Evolutionary conservation across 2,329 filamentous ascomycete species (phyloP), one percentile per base, ranked within the genome.

Genomic region (Diaporthe citri): DNA sequence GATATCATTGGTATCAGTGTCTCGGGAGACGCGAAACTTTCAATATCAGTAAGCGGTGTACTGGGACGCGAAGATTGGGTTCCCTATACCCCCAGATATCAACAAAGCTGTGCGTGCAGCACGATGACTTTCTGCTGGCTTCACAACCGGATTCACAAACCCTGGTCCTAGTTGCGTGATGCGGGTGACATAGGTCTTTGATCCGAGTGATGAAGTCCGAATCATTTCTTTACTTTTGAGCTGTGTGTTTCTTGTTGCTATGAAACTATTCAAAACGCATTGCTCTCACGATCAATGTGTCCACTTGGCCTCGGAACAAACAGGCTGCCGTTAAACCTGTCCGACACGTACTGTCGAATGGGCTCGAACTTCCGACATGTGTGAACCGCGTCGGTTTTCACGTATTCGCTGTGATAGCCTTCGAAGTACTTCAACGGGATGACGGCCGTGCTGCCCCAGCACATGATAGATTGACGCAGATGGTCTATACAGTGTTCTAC

Each of bases 401-500:
- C 62, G 13, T 67, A 51, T 22, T 67, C 43, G 43, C 62, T 67
- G 3, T 36, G 20, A 12, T 67, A 51, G 3, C 62, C 62, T 6
- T 67, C 43, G 13, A 67, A 67, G 31, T 67, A 67, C 31, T 67
- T 67, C 20, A 67, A 12, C 13, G 31, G 62, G 7, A 67, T 22
- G 3, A 67, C 43, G 28, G 43, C 20, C 1, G 62, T 67, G 43
- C 62, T 67, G 13, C 62, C 62, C 62, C 43, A 51, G 22, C 62
- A 67, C 31, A 51, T 67, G 12, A 67, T 67, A 2, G 43, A 67
- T 9, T 67, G 62, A 2, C 43, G 62, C 13, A 67, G 43, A 15
- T 67, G 43, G 31, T 67, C 43, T 7, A 67, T 67, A 12, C 43
- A 67, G 10, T 62, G 62, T 39, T 67, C 62, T 66, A 22, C 2